These are phyloP conservation scores for Gynostemma pentaphyllum DNA, from an alignment of 306 rosid species.

Conservation along the genomic window DNA sequence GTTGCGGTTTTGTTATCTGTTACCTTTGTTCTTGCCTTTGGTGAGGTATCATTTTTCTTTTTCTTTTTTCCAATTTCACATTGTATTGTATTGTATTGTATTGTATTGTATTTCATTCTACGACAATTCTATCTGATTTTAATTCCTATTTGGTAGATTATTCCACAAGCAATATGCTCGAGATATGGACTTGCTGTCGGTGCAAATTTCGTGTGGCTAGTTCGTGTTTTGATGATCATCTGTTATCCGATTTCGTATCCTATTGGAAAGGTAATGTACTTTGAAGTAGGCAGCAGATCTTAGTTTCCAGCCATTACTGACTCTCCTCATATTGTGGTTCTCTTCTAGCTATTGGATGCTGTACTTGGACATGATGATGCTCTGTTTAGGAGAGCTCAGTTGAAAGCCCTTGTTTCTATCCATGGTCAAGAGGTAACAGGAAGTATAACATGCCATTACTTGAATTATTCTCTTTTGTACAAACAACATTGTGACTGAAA, in stretches of 20 bases:
- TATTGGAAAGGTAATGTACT: constrained; percentile 63
- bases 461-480: neutral
- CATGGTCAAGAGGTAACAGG: constrained; percentile 32
- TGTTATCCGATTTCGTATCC: constrained; percentile 80
- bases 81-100: neutral
- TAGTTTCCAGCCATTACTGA: neutral
- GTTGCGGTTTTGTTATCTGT: constrained; percentile 75
- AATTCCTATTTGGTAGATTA: constrained; percentile 29
- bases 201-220: constrained; percentile 72
- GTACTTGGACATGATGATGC: constrained; percentile 61
- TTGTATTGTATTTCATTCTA: neutral
- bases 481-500: neutral
- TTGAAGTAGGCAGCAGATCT: neutral
- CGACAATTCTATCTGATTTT: constrained; percentile 5
- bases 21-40: constrained; percentile 76
- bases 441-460: neutral
- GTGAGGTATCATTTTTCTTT: constrained; percentile 45
- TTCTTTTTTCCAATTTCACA: too few species aligned
- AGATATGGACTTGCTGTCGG: constrained; percentile 69
- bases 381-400: constrained; percentile 40
- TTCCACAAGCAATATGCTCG: constrained; percentile 90
- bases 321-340: constrained; percentile 8
- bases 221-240: constrained; percentile 58
- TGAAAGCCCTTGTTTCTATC: constrained; percentile 41
- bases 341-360: constrained; percentile 67